Evolutionary conservation across 345 rosid genomes (phyloP), one percentile per base, ranked within the genome.

Genomic region (Heritiera fomes): DNA sequence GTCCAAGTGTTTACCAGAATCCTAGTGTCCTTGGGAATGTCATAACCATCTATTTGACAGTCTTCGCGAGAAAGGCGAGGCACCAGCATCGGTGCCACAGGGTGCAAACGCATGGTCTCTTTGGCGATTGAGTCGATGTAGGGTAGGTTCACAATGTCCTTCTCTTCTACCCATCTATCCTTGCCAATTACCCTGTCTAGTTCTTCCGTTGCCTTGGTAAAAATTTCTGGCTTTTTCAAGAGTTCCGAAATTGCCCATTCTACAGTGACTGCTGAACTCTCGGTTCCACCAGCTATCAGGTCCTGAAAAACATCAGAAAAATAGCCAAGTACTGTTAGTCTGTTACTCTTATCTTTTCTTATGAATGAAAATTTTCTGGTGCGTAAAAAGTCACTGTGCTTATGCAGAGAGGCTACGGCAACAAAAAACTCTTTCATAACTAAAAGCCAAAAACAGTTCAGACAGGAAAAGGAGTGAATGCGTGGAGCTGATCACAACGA

Each of bases 61-160:
- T 90, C 88, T 30, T 87, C 86, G 0, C 90, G 75, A 9, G 89
- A 12, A 28, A 5, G 15, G 71, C 92, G 79, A 0, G 93, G 93
- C 30, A 85, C 90, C 2, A 91, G 78, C 85, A 89, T 56, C 0
- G 93, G 93, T 1, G 90, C 96, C 6, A 91, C 90, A 0, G 91
- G 93, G 79, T 90, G 95, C 46, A 89, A 41, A n/a, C 95, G 84
- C 95, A 89, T 90, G 0, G 89, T 84, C 78, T 91, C 96, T 45
- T 90, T 90, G 1, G 75, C 82, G 2, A 91, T 86, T 7, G 92
- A 82, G 15, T 85, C 73, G 5, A 91, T 61, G 60, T 34, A 91
- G 3, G 92, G 90, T 8, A 91, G 74, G 32, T 81, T 85, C 1
- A 47, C 82, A 0, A 90, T 84, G 83, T 91, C 96, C 12, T 80